Percentiles rank a stretch among this genome's conserved stretches.
Evolutionary conservation across 2,329 filamentous ascomycete genomes (phyloP).

Genomic region (Curvularia hawaiiensis): DNA sequence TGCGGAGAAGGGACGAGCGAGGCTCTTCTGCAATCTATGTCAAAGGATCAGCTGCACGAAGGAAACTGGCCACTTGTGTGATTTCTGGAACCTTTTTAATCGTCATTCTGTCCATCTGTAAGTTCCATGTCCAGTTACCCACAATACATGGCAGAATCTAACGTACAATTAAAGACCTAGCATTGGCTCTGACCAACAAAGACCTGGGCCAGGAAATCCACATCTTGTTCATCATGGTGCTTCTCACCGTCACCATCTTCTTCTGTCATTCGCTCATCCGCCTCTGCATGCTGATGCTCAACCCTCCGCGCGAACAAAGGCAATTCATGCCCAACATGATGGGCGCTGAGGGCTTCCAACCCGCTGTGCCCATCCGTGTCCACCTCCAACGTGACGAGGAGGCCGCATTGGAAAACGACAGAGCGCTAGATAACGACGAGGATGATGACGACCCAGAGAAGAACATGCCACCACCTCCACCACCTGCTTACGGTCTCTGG

Average conservation of each 20-base stretch:
- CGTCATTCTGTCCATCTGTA: conserved; percentile 68
- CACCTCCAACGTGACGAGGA: conserved; percentile 77
- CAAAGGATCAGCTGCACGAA: conserved; percentile 35
- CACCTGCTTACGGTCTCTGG: conserved; percentile 87
- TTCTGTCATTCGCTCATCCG: conserved; percentile 81
- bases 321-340: conserved; percentile 55
- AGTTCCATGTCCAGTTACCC: conserved; percentile 46
- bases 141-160: not conserved
- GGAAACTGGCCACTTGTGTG: conserved; percentile 54
- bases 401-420: conserved; percentile 57
- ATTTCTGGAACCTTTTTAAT: conserved; percentile 69
- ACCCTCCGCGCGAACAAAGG: conserved; percentile 42
- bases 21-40: conserved; percentile 26
- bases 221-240: conserved; percentile 77
- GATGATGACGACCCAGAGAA: conserved; percentile 27
- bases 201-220: conserved; percentile 73
- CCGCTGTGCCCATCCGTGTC: conserved; percentile 75
- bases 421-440: conserved; percentile 46
- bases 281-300: conserved; percentile 69
- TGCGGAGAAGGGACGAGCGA: conserved; percentile 30
- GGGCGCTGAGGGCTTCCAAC: conserved; percentile 69
- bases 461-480: conserved; percentile 48
- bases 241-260: conserved; percentile 74
- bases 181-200: conserved; percentile 69
- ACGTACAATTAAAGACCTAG: conserved; percentile 63